Evolutionary conservation across 1,284 basidiomycete genomes (phyloP), one percentile per base, ranked within the genome.

Genomic region (Phlebopus sp.): DNA sequence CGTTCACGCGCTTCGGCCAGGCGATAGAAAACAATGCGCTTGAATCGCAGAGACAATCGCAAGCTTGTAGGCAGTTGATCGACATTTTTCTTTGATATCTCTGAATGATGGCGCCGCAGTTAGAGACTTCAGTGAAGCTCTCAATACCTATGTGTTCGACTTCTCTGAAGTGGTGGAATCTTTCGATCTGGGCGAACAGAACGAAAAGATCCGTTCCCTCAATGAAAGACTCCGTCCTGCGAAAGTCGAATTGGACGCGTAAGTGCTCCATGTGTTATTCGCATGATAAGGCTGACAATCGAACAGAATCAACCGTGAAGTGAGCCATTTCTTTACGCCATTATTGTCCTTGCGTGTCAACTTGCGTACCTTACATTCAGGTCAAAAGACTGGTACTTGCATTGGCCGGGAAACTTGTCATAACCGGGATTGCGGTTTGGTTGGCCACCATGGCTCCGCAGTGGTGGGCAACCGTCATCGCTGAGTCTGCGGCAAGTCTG

Each of bases 351-450:
- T 23, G 4, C 21, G 27, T 29, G 9, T 9, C 27, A 9, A 29
- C 27, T n/a, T n/a, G n/a, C n/a, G n/a, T n/a, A n/a, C n/a, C n/a
- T n/a, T 29, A 8, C 27, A 29, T 29, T 11, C 31, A 58, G 56
- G 37, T 58, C 25, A 60, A 54, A 42, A 46, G 50, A 36, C 5
- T 58, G 15, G 56, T 46, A 14, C 56, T 53, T 49, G 56, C 59
- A 25, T 41, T 58, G 2, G 53, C 47, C 7, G 13, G 32, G 11
- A 54, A 60, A 2, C 19, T 60, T 13, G 36, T 56, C 17, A 15
- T 60, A 15, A 31, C 46, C n/a, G 56, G 56, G 15, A 44, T 60
- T 9, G 32, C 58, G 0, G 17, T 59, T 15, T 31, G 60, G 4
- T 54, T 58, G 19, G 44, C 58, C 7, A 37, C 54, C 14, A 37